phyloP scores from a whole-genome alignment of 306 rosid genomes.

The Cicer judaicum region DNA sequence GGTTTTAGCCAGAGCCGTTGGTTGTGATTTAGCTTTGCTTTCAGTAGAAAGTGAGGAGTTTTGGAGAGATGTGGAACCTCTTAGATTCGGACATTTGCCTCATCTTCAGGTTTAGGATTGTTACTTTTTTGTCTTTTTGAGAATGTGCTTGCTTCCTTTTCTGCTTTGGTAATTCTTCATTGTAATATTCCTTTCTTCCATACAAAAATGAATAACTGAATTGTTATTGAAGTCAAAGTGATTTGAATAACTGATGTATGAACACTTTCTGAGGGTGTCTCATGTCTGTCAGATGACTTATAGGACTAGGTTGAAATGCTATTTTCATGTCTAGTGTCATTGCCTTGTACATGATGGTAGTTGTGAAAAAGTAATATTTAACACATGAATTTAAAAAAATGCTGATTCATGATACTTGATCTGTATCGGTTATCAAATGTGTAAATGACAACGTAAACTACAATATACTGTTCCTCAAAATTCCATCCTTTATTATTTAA shows the following conservation, averaged over 20 bases:
- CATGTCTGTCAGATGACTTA: not conserved
- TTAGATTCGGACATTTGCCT: constrained; percentile 83
- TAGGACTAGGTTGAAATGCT: constrained; percentile 33
- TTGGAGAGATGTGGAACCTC: constrained; percentile 91
- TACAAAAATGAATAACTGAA: constrained; percentile 29
- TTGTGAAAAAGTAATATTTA: not conserved
- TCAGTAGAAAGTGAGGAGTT: constrained; percentile 90
- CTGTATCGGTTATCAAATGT: not conserved
- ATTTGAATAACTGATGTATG: constrained; percentile 17
- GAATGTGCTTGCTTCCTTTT: constrained; percentile 35
- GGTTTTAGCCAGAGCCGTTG: constrained; percentile 95
- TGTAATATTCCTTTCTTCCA: not conserved
- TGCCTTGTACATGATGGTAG: constrained; percentile 10
- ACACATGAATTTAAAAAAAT: not conserved
- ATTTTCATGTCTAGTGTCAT: constrained; percentile 31
- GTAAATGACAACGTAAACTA: not conserved
- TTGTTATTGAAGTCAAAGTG: constrained; percentile 34
- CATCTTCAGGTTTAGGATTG: constrained; percentile 81
- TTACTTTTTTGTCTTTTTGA: constrained; percentile 17
- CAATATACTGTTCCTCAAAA: not conserved
- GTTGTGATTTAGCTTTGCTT: constrained; percentile 97
- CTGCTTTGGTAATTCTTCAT: constrained; percentile 24
- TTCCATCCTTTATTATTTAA: not conserved
- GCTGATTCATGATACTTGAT: not conserved
- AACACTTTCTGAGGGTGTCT: constrained; percentile 17